Conservation (phyloP, 495 filamentous ascomycete species). For the Penicillium flavigenum region DNA sequence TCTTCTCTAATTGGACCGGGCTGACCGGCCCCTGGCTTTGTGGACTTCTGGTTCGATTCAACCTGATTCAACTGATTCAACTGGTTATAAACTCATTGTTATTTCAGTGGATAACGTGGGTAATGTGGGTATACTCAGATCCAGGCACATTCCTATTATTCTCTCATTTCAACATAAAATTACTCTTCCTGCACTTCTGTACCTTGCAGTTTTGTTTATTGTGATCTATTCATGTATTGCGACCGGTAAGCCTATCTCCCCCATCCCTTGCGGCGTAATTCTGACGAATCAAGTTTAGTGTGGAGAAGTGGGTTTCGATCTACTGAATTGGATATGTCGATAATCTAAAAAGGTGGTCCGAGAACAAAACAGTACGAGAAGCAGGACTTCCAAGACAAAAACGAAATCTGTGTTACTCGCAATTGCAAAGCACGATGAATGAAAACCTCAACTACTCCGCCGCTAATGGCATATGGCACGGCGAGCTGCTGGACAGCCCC, state of each 20-base stretch:
- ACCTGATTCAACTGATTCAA: not conserved
- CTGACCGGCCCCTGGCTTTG: conserved; percentile 10
- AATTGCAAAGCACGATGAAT: conserved; percentile 10
- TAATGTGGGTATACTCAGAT: conserved; percentile 18
- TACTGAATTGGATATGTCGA: conserved; percentile 14
- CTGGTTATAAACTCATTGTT: not conserved
- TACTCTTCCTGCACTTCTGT: not conserved
- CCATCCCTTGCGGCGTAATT: conserved; percentile 8
- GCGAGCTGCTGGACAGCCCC: conserved; percentile 27
- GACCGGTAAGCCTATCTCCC: not conserved
- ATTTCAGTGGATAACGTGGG: conserved; percentile 1
- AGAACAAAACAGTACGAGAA: not conserved
- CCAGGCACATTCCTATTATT: conserved; percentile 14
- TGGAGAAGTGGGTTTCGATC: conserved; percentile 15
- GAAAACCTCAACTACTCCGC: conserved; percentile 15
- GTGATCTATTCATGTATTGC: conserved; percentile 1
- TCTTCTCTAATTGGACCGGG: not conserved
- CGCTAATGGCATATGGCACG: conserved; percentile 15
- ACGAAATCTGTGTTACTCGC: not conserved
- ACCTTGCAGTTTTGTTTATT: conserved; percentile 9
- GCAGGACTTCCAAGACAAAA: conserved; percentile 14
- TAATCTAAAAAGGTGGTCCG: conserved; percentile 5
- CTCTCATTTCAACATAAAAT: not conserved
- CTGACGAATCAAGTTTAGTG: conserved; percentile 10
- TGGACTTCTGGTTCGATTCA: too few relatives aligned